Base-by-base conservation (phyloP, 352 stramenopile species). In the Thalassiosira sp. region DNA sequence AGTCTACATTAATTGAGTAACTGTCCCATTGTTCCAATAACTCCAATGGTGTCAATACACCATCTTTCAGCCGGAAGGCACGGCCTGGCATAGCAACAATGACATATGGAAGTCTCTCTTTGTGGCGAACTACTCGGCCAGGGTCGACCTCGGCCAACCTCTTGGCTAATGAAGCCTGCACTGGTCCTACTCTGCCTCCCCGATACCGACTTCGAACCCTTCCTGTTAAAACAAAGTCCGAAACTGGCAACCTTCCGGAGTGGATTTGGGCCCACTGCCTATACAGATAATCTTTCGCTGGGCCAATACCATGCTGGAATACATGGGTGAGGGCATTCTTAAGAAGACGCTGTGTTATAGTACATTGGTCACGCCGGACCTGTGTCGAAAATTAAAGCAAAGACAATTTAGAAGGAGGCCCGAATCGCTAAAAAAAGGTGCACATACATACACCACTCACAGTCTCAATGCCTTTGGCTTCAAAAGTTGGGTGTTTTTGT, bases 381-480 rank as follows among this genome's bases (percentile, higher is more conserved):
- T 69, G 33, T 51, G 2, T 42, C 15, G 20, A 1, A 28, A 31
- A 68, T 25, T 8, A 49, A 18, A 10, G 16, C 28, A 16, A 35
- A 45, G 52, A 61, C 35, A 45, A 35, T 58, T 18, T 46, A 28
- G n/a, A 67, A 37, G 33, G 33, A n/a, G n/a, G n/a, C n/a, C n/a
- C n/a, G 16, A 33, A 57, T 25, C 15, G 3, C 5, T 5, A 33
- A 6, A 16, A 16, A 13, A 31, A 57, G 24, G 11, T 25, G 20
- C 24, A 60, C 27, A 27, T 60, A 25, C 5, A 13, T 31, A 49
- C 7, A 31, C 20, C 11, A 5, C 63, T 54, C 45, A 93, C 70
- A 5, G 89, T 94, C 81, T 94, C 89, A 43, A 94, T 81, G 3
- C 89, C 89, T 71, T 94, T 94, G 5, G 86, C 86, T 74, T 94